Base-by-base conservation (phyloP, 257 asterid genomes). In the Solanum peruvianum region DNA sequence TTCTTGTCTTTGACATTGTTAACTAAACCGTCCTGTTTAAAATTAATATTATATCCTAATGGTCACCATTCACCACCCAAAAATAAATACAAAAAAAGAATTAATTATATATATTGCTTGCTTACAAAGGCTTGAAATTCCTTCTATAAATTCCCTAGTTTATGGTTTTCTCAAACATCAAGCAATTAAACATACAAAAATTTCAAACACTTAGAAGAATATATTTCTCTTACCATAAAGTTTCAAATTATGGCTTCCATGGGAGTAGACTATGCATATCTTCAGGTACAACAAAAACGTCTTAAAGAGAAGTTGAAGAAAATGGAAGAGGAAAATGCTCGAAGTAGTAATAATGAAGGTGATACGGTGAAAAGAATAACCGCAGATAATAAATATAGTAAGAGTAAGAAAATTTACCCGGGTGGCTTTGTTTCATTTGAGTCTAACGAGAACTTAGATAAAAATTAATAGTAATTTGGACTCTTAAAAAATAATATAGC, bases 211-310 rank as follows among this genome's bases (percentile, higher is more conserved):
- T 41, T 49, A 13, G 13, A 47, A 47, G 33, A 31, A 31, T 31
- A 14, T 47, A 47, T 25, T 3, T 77, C 60, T 42, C 3, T 4
- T 9, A 41, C 35, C 21, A 76, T 7, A 12, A n/a, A 6, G 45
- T 44, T 77, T 18, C 41, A 58, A 45, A 49, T 21, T 83, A 93
- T 93, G 95, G 88, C 93, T 27, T 93, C 95, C 23, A 88, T n/a
- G 0, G 95, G 94, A 42, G 90, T 91, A 39, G 91, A 91, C 88
- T 91, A 90, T 44, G 92, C 92, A 5, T 56, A 88, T 49, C 62
- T 91, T 73, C 64, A 85, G 82, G 90, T 90, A 85, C 95, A 91
- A 86, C 93, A 93, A 44, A 93, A 93, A 83, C 83, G 86, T 3
- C 91, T 87, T 41, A 84, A 90, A 56, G 91, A 91, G 84, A 91